phyloP scores from a whole-genome alignment of 768 basidiomycete species.

The Suillus brevipes region DNA sequence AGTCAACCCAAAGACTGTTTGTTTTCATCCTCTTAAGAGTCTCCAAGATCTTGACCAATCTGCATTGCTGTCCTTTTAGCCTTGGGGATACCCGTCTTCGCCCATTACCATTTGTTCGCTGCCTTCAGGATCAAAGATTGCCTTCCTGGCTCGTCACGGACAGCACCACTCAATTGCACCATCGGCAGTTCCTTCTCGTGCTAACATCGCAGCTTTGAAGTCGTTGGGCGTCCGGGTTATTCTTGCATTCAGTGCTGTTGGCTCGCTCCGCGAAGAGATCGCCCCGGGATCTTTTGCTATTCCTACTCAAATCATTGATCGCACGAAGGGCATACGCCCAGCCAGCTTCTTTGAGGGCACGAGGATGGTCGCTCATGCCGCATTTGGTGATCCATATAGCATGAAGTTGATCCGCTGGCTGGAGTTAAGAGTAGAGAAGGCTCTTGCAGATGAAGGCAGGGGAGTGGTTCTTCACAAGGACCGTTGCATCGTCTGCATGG shows the following conservation, averaged over 20 bases:
- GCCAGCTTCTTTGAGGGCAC: slow-evolving; percentile 85
- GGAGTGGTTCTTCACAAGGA: slow-evolving; percentile 73
- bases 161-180: slow-evolving; percentile 76
- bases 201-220: slow-evolving; percentile 96
- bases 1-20: slow-evolving; percentile 80
- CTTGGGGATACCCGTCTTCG: slow-evolving; percentile 90
- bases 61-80: slow-evolving; percentile 45
- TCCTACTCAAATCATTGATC: slow-evolving; percentile 92
- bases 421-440: slow-evolving; percentile 60
- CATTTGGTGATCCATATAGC: slow-evolving; percentile 93
- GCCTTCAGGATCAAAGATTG: slow-evolving; percentile 75
- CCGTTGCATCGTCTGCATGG: slow-evolving; percentile 93
- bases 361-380: slow-evolving; percentile 84
- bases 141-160: slow-evolving; percentile 93
- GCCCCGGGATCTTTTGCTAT: slow-evolving; percentile 85
- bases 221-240: slow-evolving; percentile 86
- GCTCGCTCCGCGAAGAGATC: slow-evolving; percentile 92
- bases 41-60: neutral
- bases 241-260: slow-evolving; percentile 94
- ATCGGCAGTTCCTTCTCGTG: slow-evolving; percentile 77
- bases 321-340: slow-evolving; percentile 92
- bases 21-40: slow-evolving; percentile 21
- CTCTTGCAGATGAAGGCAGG: slow-evolving; percentile 56
- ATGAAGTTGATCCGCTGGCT: slow-evolving; percentile 63
- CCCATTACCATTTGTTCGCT: slow-evolving; percentile 92